A percentile compares a stretch with the other conserved stretches of the same genome.
These are phyloP conservation scores for Scheffersomyces amazonensis DNA, from an alignment of 805 yeast genomes.

Conservation along the genomic window DNA sequence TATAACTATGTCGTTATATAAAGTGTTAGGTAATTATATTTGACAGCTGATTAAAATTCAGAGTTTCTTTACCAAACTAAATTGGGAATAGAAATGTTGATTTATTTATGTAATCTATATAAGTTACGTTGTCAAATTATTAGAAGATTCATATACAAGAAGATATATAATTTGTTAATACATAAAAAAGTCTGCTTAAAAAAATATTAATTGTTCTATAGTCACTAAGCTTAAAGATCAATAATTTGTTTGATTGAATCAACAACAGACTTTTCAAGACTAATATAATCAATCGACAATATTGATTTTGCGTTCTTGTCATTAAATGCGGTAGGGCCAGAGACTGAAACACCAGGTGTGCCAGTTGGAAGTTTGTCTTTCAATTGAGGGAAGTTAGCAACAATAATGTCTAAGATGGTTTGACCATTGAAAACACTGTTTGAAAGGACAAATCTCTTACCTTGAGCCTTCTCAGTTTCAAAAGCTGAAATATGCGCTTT, in stretches of 20 bases:
- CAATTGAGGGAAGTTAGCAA: slow-evolving; percentile 39
- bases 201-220: too few relatives aligned
- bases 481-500: slow-evolving; percentile 27
- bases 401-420: slow-evolving; percentile 18
- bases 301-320: slow-evolving; percentile 15
- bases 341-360: slow-evolving; percentile 17
- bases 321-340: background rate
- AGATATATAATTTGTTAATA: too few relatives aligned
- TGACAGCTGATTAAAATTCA: too few relatives aligned
- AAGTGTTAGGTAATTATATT: too few relatives aligned
- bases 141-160: too few relatives aligned
- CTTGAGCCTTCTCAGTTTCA: slow-evolving; percentile 14
- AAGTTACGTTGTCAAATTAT: too few relatives aligned
- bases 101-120: too few relatives aligned
- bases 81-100: background rate
- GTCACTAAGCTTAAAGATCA: background rate
- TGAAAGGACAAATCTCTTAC: slow-evolving; percentile 22
- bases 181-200: too few relatives aligned
- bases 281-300: slow-evolving; percentile 32
- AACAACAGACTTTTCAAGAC: slow-evolving; percentile 32
- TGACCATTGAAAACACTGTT: slow-evolving; percentile 15
- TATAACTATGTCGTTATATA: too few relatives aligned
- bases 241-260: slow-evolving; percentile 37
- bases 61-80: too few relatives aligned
- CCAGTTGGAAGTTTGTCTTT: slow-evolving; percentile 43